Base-by-base conservation (phyloP, 306 rosid genomes). In the Medicago lupulina region DNA sequence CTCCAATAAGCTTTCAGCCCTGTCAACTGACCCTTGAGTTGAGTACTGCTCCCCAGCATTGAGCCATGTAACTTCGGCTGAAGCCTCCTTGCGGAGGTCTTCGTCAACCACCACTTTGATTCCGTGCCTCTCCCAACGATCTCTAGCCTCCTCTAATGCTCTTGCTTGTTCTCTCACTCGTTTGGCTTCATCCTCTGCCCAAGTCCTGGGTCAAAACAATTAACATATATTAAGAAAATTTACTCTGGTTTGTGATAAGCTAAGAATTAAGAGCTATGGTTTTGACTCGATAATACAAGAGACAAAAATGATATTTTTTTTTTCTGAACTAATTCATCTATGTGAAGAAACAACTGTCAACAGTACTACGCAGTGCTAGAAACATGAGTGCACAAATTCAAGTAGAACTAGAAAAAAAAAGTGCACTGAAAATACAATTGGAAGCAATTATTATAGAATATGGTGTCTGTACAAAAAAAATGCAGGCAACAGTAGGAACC, bases 141-240 rank as follows among this genome's bases (percentile, higher is more conserved):
- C 91, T 74, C 99, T 86, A 67, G 99, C 98, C 83, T 96, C 98
- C 80, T 96, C 99, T 16, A 96, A 91, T 31, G 88, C 84, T 81
- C 80, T 92, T 59, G 93, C 98, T 61, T 96, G 97, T 81, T 89
- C 98, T 80, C 92, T 89, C 64, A 94, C 99, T 76, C 96, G 86
- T 82, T 87, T 92, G 25, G 99, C 98, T 85, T 96, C 99, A 31
- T 96, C 98, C 86, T 96, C 99, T 0, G 99, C 99, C 99, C 99
- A 95, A 70, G 93, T 73, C 89, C 99, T 96, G 87, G 41, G 47
- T 60, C 38, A 39, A 67, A 55, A 54, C 55, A 61, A 75, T 71
- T 25, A 13, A 23, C 74, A 71, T 36, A 1, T 28, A 59, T 73
- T 73, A 13, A 69, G 53, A 47, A 47, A 75, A 73, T 41, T 60